Evolutionary conservation across 106 monocot species (phyloP).

Genomic region (Posidonia australis): DNA sequence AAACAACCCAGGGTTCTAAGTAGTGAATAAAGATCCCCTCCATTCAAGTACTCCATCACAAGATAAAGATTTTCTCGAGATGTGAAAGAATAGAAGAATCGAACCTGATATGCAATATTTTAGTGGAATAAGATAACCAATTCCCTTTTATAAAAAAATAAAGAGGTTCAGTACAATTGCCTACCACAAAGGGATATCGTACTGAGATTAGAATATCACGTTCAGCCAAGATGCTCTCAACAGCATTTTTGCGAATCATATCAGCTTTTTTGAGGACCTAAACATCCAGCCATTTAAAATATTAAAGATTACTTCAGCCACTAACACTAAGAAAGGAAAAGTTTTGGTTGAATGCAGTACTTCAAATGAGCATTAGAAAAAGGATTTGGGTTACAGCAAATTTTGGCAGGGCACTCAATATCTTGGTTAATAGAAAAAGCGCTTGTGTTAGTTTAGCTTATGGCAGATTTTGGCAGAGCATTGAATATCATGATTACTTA

Average conservation of each 20-base stretch:
- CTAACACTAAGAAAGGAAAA: background rate
- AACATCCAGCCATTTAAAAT: conserved; percentile 3
- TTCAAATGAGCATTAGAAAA: background rate
- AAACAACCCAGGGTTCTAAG: conserved; percentile 93
- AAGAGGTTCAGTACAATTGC: conserved; percentile 5
- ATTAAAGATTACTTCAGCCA: background rate
- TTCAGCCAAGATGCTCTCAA: conserved; percentile 98
- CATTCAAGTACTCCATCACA: conserved; percentile 99
- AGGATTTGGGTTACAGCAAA: no score
- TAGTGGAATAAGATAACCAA: background rate
- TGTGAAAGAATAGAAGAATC: conserved; percentile 98
- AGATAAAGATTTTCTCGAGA: conserved; percentile 93
- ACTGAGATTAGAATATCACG: conserved; percentile 95
- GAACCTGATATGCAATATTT: conserved; percentile 45
- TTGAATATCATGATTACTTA: no score
- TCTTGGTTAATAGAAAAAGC: no score
- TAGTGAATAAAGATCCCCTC: conserved; percentile 92
- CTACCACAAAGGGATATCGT: conserved; percentile 97
- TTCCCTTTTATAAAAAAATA: background rate
- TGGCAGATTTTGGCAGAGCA: no score
- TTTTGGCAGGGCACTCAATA: no score
- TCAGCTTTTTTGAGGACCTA: conserved; percentile 98
- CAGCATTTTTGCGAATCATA: conserved; percentile 99
- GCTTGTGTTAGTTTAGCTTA: no score
- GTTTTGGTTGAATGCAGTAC: background rate